Base-by-base conservation (phyloP, 2,329 filamentous ascomycete species). In the Aspergillus niger region DNA sequence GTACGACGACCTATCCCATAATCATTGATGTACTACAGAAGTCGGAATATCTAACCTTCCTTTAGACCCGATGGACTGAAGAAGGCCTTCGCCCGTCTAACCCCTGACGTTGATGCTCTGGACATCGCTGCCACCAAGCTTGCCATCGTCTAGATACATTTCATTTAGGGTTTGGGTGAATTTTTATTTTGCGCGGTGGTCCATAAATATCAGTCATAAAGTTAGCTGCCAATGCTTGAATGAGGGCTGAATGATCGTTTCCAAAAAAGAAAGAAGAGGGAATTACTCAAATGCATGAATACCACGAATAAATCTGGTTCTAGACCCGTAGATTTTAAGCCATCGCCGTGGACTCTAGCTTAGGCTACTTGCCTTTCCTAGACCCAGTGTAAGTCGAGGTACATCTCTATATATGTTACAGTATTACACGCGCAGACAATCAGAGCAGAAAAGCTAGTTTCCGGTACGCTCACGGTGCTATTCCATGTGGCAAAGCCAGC, bases 71-170 rank as follows among this genome's bases (percentile, higher is more conserved):
- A 99, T 79, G 95, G 95, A 76, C 87, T 89, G 77, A 99, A 99
- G 92, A 99, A 99, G 91, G 95, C 95, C 66, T 99, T 95, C 79
- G 92, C 91, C 78, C 91, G 94, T 79, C 88, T 99, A 70, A 98
- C 95, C 60, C 84, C 93, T 66, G 95, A 99, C 81, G 93, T 98
- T 73, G 95, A 99, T 82, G 95, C 95, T 77, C 90, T 99, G 74
- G 95, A 99, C 84, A 97, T 99, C 82, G 96, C 95, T 68, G 96
- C 95, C 76, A 98, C 95, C 82, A 99, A 98, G 90, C 89, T 99
- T 73, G 90, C 90, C 73, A 95, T 99, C 77, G 95, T 98, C 80
- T 98, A 96, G 90, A 74, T 70, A 61, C 64, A 74, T 71, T 71
- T 76, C 73, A 73, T 71, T 74, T 76, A 79, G 73, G 76, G 77